Conservation (phyloP, 306 rosid genomes). For the Arachis stenosperma region DNA sequence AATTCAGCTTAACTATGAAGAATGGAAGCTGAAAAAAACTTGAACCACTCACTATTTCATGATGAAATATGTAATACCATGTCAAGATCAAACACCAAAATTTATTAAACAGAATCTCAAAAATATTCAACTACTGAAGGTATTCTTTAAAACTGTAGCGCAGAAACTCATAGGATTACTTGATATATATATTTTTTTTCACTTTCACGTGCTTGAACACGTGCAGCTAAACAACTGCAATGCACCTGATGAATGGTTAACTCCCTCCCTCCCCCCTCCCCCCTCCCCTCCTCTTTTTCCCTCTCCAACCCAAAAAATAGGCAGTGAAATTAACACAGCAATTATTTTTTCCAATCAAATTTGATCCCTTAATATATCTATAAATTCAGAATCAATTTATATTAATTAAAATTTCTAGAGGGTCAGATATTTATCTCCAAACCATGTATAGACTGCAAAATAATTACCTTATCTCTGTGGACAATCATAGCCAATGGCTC, state of each 20-base stretch:
- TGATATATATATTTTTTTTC: neutral
- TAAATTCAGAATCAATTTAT: slow-evolving; percentile 18
- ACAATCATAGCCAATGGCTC: slow-evolving; percentile 92
- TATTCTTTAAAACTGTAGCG: neutral
- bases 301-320: too few species aligned
- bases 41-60: too few species aligned
- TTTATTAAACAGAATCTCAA: too few species aligned
- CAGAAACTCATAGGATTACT: neutral
- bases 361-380: slow-evolving; percentile 25
- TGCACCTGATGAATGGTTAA: slow-evolving; percentile 20
- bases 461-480: slow-evolving; percentile 76
- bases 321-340: slow-evolving; percentile 9
- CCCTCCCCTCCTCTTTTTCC: too few species aligned
- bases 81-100: too few species aligned
- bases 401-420: slow-evolving; percentile 24
- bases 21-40: too few species aligned
- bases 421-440: slow-evolving; percentile 12
- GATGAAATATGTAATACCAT: too few species aligned
- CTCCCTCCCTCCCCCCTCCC: too few species aligned
- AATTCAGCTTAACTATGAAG: neutral
- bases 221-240: slow-evolving; percentile 1
- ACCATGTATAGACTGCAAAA: slow-evolving; percentile 19
- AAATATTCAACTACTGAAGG: too few species aligned
- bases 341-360: slow-evolving; percentile 25
- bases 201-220: slow-evolving; percentile 19